These are phyloP conservation scores for Boletus eberwhitei DNA, from an alignment of 768 basidiomycete species.

Conservation along the genomic window DNA sequence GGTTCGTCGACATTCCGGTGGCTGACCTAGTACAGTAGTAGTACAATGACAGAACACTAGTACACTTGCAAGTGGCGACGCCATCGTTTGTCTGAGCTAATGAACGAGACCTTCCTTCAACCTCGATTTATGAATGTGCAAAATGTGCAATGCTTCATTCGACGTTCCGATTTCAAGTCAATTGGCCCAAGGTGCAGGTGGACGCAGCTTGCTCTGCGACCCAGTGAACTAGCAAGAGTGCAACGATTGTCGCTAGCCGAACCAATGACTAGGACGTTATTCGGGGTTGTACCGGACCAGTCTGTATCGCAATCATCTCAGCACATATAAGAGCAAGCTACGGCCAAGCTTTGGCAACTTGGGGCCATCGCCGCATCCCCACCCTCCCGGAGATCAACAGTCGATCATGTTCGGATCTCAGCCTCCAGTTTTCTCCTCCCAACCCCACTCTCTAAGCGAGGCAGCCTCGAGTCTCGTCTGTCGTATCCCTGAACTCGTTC, in stretches of 20 bases:
- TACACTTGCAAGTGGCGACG: neutral
- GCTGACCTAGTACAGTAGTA: neutral
- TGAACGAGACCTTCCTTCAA: neutral
- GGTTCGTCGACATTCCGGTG: constrained; percentile 6
- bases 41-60: no score
- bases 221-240: neutral
- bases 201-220: neutral
- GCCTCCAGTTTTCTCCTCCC: neutral
- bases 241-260: no score
- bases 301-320: constrained; percentile 14
- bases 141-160: neutral
- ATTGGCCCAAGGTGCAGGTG: neutral
- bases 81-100: neutral
- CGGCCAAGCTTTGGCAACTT: neutral
- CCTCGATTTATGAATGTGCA: neutral
- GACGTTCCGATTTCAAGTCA: no score
- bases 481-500: constrained; percentile 19
- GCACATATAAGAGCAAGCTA: constrained; percentile 11
- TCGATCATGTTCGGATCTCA: constrained; percentile 10
- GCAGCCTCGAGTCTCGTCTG: constrained; percentile 9
- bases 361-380: neutral
- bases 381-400: neutral
- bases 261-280: neutral
- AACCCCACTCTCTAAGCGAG: constrained; percentile 5
- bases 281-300: neutral